Base-by-base conservation (phyloP, 1,139 yeast genomes). In the Debaryomycetaceae sp. region DNA sequence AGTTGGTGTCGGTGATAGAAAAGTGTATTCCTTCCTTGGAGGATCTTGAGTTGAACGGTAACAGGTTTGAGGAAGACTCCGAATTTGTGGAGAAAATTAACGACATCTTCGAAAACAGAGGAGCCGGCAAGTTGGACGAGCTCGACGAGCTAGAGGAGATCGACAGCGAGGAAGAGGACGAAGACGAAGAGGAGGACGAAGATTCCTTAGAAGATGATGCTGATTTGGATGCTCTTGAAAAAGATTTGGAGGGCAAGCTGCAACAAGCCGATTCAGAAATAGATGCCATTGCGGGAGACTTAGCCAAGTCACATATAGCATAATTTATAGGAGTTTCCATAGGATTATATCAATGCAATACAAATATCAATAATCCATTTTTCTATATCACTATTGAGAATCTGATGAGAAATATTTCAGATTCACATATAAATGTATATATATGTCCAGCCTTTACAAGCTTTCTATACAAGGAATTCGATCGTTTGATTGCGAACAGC, bases 121-220 rank as follows among this genome's bases (percentile, higher is more conserved):
- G 91, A 0, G 65, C 69, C 47, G 96, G 97, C 46, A 95, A 85
- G 62, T 66, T 93, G 31, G 97, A 90, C 58, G 97, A 90, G 56
- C 75, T 90, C 48, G 98, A 93, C 57, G 99, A 93, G 56, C 79
- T 95, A 70, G 99, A 93, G 68, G 97, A 89, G 62, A 75, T 83
- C 41, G 90, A 87, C 53, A 84, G 88, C 49, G 97, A 87, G 23
- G 96, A 85, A 45, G 95, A 87, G 49, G 93, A 83, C 29, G 88
- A 81, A 7, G 90, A 81, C 11, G 87, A 80, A 5, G 86, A 76
- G 20, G 81, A 71, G 13, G 83, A 78, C 42, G 66, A 60, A 36
- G 79, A 70, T 47, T 74, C 71, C 38, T 75, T 69, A 46, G 76
- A 73, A 46, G 76, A 71, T 41, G 81, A 78, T 42, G 75, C 76